Percentiles rank a stretch among this genome's conserved stretches.
These are phyloP conservation scores for Trametes sp. DNA, from an alignment of 1,284 basidiomycete genomes.

Conservation along the genomic window DNA sequence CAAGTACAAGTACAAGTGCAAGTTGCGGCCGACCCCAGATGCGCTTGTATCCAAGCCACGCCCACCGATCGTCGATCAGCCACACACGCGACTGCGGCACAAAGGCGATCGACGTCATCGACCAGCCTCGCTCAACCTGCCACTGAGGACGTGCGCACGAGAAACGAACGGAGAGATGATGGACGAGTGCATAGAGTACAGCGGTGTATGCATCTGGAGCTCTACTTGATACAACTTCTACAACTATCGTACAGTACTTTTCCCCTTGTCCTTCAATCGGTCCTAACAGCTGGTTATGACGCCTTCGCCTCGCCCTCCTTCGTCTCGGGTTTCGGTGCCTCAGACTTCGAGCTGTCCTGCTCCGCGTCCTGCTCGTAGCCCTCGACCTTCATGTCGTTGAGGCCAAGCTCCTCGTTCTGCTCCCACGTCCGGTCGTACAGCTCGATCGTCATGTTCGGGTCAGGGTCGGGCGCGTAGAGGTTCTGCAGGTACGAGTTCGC, in stretches of 20 bases:
- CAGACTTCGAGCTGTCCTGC: conserved; percentile 2
- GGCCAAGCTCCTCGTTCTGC: conserved; percentile 95
- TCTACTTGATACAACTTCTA: conserved; percentile 19
- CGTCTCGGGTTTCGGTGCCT: not conserved
- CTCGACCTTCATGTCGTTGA: conserved; percentile 97
- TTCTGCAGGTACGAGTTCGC: conserved; percentile 98
- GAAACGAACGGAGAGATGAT: no score
- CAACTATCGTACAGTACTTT: conserved; percentile 19
- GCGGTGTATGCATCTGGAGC: not conserved
- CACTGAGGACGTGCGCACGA: not conserved
- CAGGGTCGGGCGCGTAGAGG: conserved; percentile 90
- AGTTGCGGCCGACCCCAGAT: not conserved
- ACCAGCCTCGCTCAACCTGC: no score
- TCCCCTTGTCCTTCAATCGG: not conserved
- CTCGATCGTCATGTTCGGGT: conserved; percentile 90
- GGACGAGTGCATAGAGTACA: not conserved
- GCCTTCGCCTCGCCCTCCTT: conserved; percentile 13
- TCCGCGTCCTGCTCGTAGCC: conserved; percentile 64
- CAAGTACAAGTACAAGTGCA: not conserved
- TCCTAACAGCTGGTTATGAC: conserved; percentile 4
- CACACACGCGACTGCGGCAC: conserved; percentile 5
- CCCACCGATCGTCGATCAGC: conserved; percentile 15
- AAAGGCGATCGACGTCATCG: conserved; percentile 16
- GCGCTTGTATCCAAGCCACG: not conserved
- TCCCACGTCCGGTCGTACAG: conserved; percentile 86